Percentiles rank a stretch among this genome's conserved stretches.
phyloP scores from a whole-genome alignment of 306 rosid genomes.

The Dryas alaskensis region DNA sequence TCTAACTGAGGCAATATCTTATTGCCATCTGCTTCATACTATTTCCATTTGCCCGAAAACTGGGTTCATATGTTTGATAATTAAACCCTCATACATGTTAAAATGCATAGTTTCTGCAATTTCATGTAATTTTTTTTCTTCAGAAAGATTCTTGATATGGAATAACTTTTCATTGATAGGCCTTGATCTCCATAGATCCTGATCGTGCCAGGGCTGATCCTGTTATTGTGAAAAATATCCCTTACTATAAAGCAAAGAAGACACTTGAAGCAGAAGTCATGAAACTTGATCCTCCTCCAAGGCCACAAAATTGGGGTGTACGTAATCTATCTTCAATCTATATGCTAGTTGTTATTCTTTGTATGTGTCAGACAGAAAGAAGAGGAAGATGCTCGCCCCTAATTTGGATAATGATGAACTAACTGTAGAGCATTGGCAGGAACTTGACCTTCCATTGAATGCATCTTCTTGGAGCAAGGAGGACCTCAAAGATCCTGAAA shows the following conservation, averaged over 20 bases:
- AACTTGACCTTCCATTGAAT: conserved; percentile 79
- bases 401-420: conserved; percentile 24
- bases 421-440: conserved; percentile 51
- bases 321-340: conserved; percentile 31
- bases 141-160: conserved; percentile 3
- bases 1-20: neutral
- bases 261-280: conserved; percentile 74
- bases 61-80: neutral
- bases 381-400: neutral
- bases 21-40: neutral
- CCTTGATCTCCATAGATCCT: conserved; percentile 84
- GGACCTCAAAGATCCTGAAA: conserved; percentile 81
- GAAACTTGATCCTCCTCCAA: conserved; percentile 88
- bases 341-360: neutral
- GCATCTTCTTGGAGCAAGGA: conserved; percentile 90
- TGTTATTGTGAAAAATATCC: conserved; percentile 72
- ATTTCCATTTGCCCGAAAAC: neutral
- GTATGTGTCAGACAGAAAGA: conserved; percentile 10
- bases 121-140: conserved; percentile 13
- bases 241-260: conserved; percentile 86
- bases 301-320: conserved; percentile 93
- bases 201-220: conserved; percentile 88
- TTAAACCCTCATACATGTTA: neutral
- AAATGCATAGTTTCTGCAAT: neutral
- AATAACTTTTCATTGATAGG: conserved; percentile 47